phyloP scores from a whole-genome alignment of 176 grass and related monocot species.

The Ananas comosus region DNA sequence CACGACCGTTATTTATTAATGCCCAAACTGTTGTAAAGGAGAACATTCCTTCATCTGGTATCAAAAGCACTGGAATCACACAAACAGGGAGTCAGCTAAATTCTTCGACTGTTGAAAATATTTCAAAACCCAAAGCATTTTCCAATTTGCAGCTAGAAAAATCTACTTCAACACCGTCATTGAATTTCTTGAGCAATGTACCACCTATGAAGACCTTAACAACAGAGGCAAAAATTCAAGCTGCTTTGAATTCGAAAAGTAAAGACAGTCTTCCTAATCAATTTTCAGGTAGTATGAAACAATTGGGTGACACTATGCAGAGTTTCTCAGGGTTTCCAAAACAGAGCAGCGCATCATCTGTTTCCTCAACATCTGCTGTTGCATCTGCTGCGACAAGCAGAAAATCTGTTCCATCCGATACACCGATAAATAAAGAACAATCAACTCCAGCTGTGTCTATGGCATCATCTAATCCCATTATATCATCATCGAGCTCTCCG shows the following conservation, averaged over 20 bases:
- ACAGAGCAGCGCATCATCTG: constrained; percentile 31
- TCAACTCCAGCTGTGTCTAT: constrained; percentile 26
- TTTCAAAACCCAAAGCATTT: constrained; percentile 31
- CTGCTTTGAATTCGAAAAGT: constrained; percentile 30
- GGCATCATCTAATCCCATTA: constrained; percentile 15
- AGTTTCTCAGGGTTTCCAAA: constrained; percentile 21
- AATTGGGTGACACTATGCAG: constrained; percentile 20
- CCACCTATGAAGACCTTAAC: constrained; percentile 21
- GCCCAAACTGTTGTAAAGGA: constrained; percentile 30
- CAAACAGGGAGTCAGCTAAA: constrained; percentile 25
- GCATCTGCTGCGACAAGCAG: constrained; percentile 19
- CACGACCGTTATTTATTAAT: constrained; percentile 24
- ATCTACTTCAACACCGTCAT: constrained; percentile 12
- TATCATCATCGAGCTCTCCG: constrained; percentile 14
- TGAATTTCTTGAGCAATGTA: constrained; percentile 20
- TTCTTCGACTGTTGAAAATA: constrained; percentile 40
- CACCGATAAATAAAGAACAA: constrained; percentile 12
- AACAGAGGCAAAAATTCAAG: constrained; percentile 21
- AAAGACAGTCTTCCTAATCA: constrained; percentile 19
- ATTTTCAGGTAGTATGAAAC: constrained; percentile 30
- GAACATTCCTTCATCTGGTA: constrained; percentile 28
- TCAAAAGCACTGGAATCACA: constrained; percentile 29
- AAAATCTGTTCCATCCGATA: constrained; percentile 24
- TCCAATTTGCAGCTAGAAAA: constrained; percentile 23
- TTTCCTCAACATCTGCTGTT: constrained; percentile 29